Base-by-base conservation (phyloP, 768 basidiomycete genomes). In the Panaeolus cyanescens region DNA sequence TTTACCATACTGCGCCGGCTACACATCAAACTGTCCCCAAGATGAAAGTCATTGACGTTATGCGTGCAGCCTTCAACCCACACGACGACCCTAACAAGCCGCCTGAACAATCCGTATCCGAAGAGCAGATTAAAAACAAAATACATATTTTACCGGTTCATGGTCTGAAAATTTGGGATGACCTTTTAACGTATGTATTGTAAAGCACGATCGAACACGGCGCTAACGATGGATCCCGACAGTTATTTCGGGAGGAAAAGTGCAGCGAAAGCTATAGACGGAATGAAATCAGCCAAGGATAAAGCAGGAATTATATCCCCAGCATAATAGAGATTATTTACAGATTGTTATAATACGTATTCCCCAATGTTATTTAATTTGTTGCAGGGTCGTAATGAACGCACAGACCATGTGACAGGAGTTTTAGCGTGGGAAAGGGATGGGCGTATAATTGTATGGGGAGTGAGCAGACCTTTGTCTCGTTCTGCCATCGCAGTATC, bases 141-240 rank as follows among this genome's bases (percentile, higher is more conserved):
- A 50, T 28, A 28, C 74, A 74, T 58, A 65, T 81, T 15, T 62
- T 80, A 10, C 80, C 82, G 15, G 66, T 87, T 34, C 84, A 88
- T 65, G 85, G 85, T 5, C 70, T 87, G 58, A 73, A 75, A 19
- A 80, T 87, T 59, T 87, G 86, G 85, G 80, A 84, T 66, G 75
- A 75, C 5, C 66, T 87, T 22, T 64, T 86, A 56, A 75, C 78
- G 84, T 84, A 62, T 64, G 79, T 66, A 0, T 28, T 45, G 20
- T 61, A n/a, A 30, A 50, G n/a, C 56, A 32, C 42, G 32, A 20
- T 37, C 22, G 45, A 50, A 50, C 45, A 50, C 25, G 45, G 22
- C 4, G 22, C 13, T 50, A 13, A 50, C 30, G 19, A 13, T 30
- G 19, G 45, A 33, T 15, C 13, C 31, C 59, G 55, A 9, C 62